These are phyloP conservation scores for Neofusicoccum sp. DNA, from an alignment of 2,329 filamentous ascomycete species.

Conservation along the genomic window DNA sequence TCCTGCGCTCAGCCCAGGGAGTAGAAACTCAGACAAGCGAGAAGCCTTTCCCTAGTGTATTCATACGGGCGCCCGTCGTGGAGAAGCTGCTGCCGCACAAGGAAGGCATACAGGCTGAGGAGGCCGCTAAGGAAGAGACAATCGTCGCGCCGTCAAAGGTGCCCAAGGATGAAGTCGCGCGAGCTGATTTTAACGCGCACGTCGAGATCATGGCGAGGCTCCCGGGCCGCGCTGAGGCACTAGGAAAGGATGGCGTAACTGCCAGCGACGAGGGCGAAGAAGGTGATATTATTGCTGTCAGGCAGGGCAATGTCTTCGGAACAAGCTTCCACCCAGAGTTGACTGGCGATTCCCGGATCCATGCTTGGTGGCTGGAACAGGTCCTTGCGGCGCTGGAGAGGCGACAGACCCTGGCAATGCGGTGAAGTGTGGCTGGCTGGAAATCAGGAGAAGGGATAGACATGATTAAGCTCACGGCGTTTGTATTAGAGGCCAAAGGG, in stretches of 20 bases:
- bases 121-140: slow-evolving; percentile 49
- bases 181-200: slow-evolving; percentile 44
- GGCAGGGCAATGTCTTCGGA: slow-evolving; percentile 87
- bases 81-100: slow-evolving; percentile 67
- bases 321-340: slow-evolving; percentile 96
- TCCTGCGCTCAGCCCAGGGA: slow-evolving; percentile 49
- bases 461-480: neutral
- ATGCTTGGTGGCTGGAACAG: slow-evolving; percentile 87
- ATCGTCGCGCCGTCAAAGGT: slow-evolving; percentile 57
- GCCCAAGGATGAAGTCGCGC: slow-evolving; percentile 46
- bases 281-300: slow-evolving; percentile 82
- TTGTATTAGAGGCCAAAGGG: neutral
- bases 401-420: neutral
- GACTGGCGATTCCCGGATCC: slow-evolving; percentile 82
- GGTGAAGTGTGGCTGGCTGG: neutral
- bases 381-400: slow-evolving; percentile 45
- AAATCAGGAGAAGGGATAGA: neutral
- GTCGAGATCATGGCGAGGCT: slow-evolving; percentile 61
- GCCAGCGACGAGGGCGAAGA: slow-evolving; percentile 49
- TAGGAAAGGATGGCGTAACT: slow-evolving; percentile 48
- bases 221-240: slow-evolving; percentile 50
- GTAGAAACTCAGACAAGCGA: slow-evolving; percentile 26
- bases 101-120: slow-evolving; percentile 51
- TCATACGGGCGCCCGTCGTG: slow-evolving; percentile 92
- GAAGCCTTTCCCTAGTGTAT: slow-evolving; percentile 74